These are phyloP conservation scores for Sisymbrium altissimum DNA, from an alignment of 345 rosid genomes.

Conservation along the genomic window DNA sequence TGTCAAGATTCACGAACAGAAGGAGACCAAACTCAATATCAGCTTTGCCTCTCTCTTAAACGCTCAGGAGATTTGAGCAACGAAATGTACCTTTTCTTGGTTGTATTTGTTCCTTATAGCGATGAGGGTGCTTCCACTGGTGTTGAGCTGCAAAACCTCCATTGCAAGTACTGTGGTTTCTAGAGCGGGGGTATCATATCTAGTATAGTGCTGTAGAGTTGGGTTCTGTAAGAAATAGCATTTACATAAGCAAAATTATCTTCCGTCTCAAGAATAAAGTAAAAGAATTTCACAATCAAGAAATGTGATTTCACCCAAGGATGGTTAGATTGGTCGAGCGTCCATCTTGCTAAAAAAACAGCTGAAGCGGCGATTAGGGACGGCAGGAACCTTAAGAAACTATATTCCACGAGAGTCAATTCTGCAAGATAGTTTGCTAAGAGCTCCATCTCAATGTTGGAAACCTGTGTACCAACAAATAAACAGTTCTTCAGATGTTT, in stretches of 20 bases:
- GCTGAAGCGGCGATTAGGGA: constrained; percentile 81
- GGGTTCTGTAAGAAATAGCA: constrained; percentile 46
- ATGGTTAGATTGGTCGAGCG: constrained; percentile 60
- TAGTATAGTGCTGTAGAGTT: constrained; percentile 76
- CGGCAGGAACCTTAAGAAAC: constrained; percentile 62
- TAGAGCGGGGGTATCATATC: constrained; percentile 51
- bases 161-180: constrained; percentile 61
- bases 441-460: constrained; percentile 56
- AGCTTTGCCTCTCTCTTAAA: constrained; percentile 23
- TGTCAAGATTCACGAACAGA: constrained; percentile 30
- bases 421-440: constrained; percentile 80
- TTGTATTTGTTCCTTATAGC: constrained; percentile 70
- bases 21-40: constrained; percentile 19
- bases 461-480: constrained; percentile 38
- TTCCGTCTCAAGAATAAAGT: not conserved
- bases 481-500: not conserved
- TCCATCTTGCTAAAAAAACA: constrained; percentile 81
- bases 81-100: constrained; percentile 57
- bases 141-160: constrained; percentile 65
- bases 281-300: not conserved
- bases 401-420: constrained; percentile 63
- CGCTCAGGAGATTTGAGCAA: constrained; percentile 31
- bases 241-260: not conserved
- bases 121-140: constrained; percentile 49
- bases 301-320: constrained; percentile 66